These are phyloP conservation scores for Saprolegnia diclina DNA, from an alignment of 352 stramenopile species.

Conservation along the genomic window DNA sequence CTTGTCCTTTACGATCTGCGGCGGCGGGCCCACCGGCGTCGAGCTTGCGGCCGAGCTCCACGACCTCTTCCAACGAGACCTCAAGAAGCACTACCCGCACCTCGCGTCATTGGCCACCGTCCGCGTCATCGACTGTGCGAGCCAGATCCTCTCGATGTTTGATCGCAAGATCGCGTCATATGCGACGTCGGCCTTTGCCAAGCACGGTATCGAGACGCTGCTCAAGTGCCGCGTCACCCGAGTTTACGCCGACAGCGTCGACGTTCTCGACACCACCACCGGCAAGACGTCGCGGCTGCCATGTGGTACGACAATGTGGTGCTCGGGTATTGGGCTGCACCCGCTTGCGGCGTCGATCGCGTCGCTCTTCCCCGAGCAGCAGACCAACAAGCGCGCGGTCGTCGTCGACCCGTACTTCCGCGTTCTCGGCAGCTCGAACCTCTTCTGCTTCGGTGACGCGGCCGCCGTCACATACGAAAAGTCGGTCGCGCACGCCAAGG, in stretches of 20 bases:
- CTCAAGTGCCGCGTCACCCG: slow-evolving; percentile 10
- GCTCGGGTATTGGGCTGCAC: slow-evolving; percentile 11
- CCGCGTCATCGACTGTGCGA: slow-evolving; percentile 4
- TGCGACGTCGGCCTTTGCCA: slow-evolving; percentile 22
- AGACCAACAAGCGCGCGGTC: slow-evolving; percentile 21
- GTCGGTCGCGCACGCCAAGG: slow-evolving; percentile 2
- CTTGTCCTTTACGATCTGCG: slow-evolving; percentile 17
- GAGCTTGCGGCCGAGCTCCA: slow-evolving; percentile 24
- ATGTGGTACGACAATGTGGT: slow-evolving; percentile 3
- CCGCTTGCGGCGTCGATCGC: not conserved
- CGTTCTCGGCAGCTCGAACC: slow-evolving; percentile 18
- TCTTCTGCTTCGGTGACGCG: slow-evolving; percentile 18
- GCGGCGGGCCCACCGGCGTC: slow-evolving; percentile 20
- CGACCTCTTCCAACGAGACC: slow-evolving; percentile 14
- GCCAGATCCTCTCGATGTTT: slow-evolving; percentile 25
- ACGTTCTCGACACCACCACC: not conserved
- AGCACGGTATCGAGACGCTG: slow-evolving; percentile 6
- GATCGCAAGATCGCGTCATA: slow-evolving; percentile 15
- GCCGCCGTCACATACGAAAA: slow-evolving; percentile 9
- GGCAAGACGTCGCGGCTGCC: slow-evolving; percentile 1
- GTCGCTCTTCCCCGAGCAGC: not conserved
- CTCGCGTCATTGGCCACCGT: not conserved
- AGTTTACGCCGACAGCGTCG: slow-evolving; percentile 11
- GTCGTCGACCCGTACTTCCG: slow-evolving; percentile 21
- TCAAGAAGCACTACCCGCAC: slow-evolving; percentile 20